phyloP scores from a whole-genome alignment of 2,329 filamentous ascomycete species.

The Diaporthe helianthi region DNA sequence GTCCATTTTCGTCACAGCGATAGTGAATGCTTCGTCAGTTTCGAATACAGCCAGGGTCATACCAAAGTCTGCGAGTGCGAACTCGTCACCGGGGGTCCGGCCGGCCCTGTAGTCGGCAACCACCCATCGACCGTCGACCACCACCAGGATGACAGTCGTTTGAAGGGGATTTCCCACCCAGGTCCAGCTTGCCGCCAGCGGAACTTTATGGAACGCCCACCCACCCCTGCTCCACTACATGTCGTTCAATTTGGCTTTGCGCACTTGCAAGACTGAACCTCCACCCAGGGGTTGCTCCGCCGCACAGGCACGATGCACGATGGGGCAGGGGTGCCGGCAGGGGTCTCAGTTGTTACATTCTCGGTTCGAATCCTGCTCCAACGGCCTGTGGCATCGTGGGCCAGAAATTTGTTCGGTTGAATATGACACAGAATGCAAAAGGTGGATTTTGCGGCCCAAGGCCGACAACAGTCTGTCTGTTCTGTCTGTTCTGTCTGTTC shows the following conservation, averaged over 20 bases:
- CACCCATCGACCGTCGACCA: not conserved
- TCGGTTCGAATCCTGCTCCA: slow-evolving; percentile 24
- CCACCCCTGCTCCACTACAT: slow-evolving; percentile 33
- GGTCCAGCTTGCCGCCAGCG: not conserved
- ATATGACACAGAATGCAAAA: slow-evolving; percentile 31
- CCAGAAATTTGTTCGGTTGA: slow-evolving; percentile 27
- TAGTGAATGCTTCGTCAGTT: slow-evolving; percentile 40
- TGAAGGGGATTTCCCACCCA: not conserved
- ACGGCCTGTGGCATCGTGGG: slow-evolving; percentile 23
- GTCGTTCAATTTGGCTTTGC: slow-evolving; percentile 34
- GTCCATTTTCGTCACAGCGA: slow-evolving; percentile 35
- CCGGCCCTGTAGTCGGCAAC: slow-evolving; percentile 11
- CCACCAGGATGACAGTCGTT: not conserved
- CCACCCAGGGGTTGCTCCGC: slow-evolving; percentile 24
- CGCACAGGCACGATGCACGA: slow-evolving; percentile 20
- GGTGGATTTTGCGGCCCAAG: not conserved
- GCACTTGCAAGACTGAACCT: slow-evolving; percentile 29
- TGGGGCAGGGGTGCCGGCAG: slow-evolving; percentile 33
- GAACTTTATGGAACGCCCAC: slow-evolving; percentile 10
- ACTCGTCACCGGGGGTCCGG: slow-evolving; percentile 16
- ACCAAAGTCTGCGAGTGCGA: slow-evolving; percentile 26
- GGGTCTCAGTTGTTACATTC: slow-evolving; percentile 27
- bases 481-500: too few relatives aligned
- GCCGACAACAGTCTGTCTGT: not conserved
- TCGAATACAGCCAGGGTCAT: slow-evolving; percentile 42